Base-by-base conservation (phyloP, 208 protist genomes). In the Trypanosoma cruzi region DNA sequence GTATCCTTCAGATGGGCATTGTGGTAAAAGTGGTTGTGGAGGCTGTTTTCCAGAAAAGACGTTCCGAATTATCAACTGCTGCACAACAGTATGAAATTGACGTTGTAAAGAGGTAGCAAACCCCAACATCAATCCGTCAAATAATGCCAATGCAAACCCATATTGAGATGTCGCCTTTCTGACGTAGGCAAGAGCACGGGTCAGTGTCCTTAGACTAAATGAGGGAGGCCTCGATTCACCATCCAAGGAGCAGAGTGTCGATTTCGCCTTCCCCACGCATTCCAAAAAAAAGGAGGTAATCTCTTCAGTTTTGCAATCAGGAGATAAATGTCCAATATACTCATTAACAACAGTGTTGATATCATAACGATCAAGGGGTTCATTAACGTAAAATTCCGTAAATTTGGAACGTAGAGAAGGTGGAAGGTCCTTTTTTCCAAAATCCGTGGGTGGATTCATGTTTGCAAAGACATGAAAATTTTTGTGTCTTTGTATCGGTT, bases 371-470 rank as follows among this genome's bases (percentile, higher is more conserved):
- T 98, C 93, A 46, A 85, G 91, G 5, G 99, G 79, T 65, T 99
- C 98, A 44, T 96, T 92, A 4, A 99, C 98, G 81, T 99, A 99
- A 62, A 99, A 89, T 80, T 99, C 99, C 7, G 98, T 99, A 76
- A 99, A 99, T 44, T 98, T 87, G 16, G 92, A 95, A 10, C 97
- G 77, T 53, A 99, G 64, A 7, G 86, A 92, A 29, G 88, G 87
- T 1, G 98, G 95, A 37, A 99, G 84, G 50, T 99, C 97, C 73
- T 99, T 99, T 81, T 99, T 99, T 40, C 99, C 99, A 29, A 99
- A 96, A 79, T 99, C 99, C 7, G 98, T 99, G 13, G 99, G 99
- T 20, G 92, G 92, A 81, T 99, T 99, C 99, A 99, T 99, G 80
- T 98, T 99, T 10, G 98, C 99, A 79, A 99, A 99, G 0, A 99